A percentile compares a stretch with the other conserved stretches of the same genome.
phyloP scores from a whole-genome alignment of 2,329 filamentous ascomycete species.

The Penicillium oxalicum region DNA sequence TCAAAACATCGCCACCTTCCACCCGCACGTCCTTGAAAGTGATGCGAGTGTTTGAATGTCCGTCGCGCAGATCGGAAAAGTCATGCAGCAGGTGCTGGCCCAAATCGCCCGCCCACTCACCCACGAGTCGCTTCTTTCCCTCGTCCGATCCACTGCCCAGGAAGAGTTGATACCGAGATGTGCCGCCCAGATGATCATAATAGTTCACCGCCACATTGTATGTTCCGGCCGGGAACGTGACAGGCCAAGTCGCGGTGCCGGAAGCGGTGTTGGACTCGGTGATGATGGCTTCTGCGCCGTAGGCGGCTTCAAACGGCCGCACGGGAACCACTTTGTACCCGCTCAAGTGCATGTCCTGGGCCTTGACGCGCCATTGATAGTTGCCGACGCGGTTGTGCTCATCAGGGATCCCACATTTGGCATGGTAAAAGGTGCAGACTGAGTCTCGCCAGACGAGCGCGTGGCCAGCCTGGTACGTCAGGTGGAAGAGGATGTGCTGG shows the following conservation, averaged over 20 bases:
- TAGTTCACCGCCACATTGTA: conserved; percentile 3
- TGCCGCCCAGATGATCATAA: conserved; percentile 2
- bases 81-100: neutral
- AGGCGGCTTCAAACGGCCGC: neutral
- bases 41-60: neutral
- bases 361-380: conserved; percentile 1
- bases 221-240: neutral
- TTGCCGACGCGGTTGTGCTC: neutral
- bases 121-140: neutral
- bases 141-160: neutral
- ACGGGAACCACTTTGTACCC: neutral
- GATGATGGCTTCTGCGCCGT: neutral
- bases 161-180: conserved; percentile 1
- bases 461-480: conserved; percentile 1
- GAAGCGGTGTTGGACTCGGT: neutral
- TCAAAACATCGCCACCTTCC: neutral
- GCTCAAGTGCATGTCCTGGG: neutral
- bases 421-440: conserved; percentile 1
- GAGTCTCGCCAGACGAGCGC: conserved; percentile 3
- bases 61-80: conserved; percentile 1
- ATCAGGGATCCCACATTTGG: neutral
- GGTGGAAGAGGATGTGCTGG: neutral
- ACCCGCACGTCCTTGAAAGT: neutral
- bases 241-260: neutral
- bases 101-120: neutral